Conservation (phyloP, 768 basidiomycete species). For the Naematelia aurantialba region DNA sequence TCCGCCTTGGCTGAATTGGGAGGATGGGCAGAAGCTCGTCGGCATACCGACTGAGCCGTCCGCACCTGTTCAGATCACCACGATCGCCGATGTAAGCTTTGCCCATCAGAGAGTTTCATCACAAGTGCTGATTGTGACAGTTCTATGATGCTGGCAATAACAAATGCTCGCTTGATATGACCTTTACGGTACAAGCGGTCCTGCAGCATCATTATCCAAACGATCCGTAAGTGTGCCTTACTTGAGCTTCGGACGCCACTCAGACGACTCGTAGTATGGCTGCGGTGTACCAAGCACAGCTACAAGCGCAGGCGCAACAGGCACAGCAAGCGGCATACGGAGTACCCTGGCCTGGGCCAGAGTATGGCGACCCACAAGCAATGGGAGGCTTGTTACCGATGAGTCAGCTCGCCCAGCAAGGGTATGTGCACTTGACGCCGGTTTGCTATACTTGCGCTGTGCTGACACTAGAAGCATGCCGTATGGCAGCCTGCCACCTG, state of each 20-base stretch:
- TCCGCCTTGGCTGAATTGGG: constrained; percentile 86
- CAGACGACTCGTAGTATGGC: background rate
- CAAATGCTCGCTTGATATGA: constrained; percentile 13
- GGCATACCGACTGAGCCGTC: constrained; percentile 76
- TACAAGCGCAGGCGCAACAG: background rate
- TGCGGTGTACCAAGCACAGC: background rate
- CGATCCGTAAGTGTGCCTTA: background rate
- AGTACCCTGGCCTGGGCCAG: background rate
- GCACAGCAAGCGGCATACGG: background rate
- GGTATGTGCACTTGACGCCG: background rate
- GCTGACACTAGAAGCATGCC: background rate
- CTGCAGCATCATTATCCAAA: constrained; percentile 1
- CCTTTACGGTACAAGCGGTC: constrained; percentile 19
- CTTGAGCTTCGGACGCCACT: background rate
- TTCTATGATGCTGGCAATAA: constrained; percentile 18
- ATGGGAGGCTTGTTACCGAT: background rate
- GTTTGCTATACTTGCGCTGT: background rate
- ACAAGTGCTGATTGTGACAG: background rate
- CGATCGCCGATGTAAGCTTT: constrained; percentile 58
- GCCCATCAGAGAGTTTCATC: background rate
- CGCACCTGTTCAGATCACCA: constrained; percentile 69
- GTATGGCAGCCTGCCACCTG: background rate
- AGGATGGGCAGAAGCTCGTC: constrained; percentile 63
- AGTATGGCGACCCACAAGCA: background rate
- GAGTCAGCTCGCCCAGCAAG: background rate